A percentile compares a stretch with the other conserved stretches of the same genome.
These are phyloP conservation scores for Bacidia rubella DNA, from an alignment of 495 filamentous ascomycete species.

Conservation along the genomic window DNA sequence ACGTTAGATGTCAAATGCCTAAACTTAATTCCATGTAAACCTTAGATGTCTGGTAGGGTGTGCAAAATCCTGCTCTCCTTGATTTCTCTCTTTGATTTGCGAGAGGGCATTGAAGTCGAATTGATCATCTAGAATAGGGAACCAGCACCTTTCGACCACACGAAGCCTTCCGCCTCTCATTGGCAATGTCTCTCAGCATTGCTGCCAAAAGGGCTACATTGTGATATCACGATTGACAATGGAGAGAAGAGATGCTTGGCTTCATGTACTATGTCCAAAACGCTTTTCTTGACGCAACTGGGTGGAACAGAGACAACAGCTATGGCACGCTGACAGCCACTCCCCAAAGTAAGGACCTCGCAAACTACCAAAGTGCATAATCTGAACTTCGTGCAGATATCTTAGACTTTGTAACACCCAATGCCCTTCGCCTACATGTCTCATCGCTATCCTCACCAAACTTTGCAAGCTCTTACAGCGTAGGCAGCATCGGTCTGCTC, in stretches of 20 bases:
- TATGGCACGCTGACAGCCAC: constrained; percentile 83
- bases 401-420: constrained; percentile 71
- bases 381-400: constrained; percentile 39
- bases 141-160: no score
- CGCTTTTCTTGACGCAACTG: constrained; percentile 73
- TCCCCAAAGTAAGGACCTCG: constrained; percentile 46
- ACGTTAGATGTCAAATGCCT: no score
- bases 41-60: no score
- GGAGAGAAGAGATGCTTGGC: constrained; percentile 54
- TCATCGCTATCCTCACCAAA: constrained; percentile 84
- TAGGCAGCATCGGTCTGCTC: constrained; percentile 71
- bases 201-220: neutral
- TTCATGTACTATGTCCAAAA: constrained; percentile 98
- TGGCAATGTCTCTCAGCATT: neutral
- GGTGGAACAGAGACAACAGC: constrained; percentile 87
- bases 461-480: constrained; percentile 80
- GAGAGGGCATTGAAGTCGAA: no score
- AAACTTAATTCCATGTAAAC: no score
- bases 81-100: no score
- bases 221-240: neutral
- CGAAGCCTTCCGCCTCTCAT: no score
- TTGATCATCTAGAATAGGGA: no score
- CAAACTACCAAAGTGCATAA: neutral
- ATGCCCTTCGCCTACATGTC: constrained; percentile 59
- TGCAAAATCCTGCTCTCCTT: no score